phyloP scores from a whole-genome alignment of 495 filamentous ascomycete genomes.

The Neurospora sp. region DNA sequence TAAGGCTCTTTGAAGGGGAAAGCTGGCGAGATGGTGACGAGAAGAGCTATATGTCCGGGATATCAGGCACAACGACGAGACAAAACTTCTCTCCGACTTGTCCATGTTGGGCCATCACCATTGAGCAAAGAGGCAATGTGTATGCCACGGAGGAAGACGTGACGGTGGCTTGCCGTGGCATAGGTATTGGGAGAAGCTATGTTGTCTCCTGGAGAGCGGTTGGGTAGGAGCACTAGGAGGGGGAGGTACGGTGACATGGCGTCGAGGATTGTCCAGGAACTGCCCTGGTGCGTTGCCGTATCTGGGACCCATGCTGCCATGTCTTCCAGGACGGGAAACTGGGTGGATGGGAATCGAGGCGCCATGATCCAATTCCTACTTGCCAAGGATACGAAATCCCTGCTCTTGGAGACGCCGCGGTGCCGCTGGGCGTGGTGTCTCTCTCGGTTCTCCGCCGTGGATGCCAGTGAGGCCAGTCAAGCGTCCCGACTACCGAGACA shows the following conservation, averaged over 20 bases:
- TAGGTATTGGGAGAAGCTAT: not conserved
- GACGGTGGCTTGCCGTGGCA: not conserved
- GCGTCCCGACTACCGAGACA: not conserved
- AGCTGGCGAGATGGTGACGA: not conserved
- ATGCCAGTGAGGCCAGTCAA: not conserved
- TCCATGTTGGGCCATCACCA: not conserved
- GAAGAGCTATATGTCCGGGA: not conserved
- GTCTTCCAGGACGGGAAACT: not conserved
- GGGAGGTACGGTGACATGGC: not conserved
- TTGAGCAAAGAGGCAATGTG: not conserved
- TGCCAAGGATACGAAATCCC: not conserved
- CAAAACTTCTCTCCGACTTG: not conserved
- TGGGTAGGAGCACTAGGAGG: constrained; percentile 3
- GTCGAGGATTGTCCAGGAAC: not conserved
- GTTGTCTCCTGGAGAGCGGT: not conserved
- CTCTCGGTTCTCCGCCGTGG: not conserved
- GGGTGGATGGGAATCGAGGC: not conserved
- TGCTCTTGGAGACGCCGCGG: not conserved
- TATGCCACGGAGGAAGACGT: not conserved
- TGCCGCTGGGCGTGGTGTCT: not conserved
- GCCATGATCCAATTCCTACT: not conserved
- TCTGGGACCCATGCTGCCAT: not conserved
- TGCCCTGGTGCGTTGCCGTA: not conserved
- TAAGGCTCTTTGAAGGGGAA: not conserved
- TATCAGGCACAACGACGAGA: not conserved